A percentile compares a stretch with the other conserved stretches of the same genome.
Conservation (phyloP, 495 filamentous ascomycete species). For the Aspergillus coremiiformis region DNA sequence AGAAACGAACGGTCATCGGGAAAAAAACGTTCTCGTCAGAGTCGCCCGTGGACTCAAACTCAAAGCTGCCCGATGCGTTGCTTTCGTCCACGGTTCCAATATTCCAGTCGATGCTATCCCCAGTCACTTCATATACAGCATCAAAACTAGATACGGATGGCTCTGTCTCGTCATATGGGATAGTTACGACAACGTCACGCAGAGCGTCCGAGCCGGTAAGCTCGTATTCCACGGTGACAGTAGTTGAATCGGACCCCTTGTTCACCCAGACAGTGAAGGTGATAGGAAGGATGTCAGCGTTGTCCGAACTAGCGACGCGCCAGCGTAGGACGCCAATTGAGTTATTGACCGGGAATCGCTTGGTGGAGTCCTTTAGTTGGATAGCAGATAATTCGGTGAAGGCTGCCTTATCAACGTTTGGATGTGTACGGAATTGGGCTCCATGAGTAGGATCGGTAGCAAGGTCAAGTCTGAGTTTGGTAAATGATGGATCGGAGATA, state of each 20-base stretch:
- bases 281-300: conserved; percentile 68
- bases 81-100: conserved; percentile 75
- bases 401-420: conserved; percentile 81
- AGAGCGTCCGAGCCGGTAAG: conserved; percentile 67
- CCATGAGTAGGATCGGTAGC: conserved; percentile 64
- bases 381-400: conserved; percentile 74
- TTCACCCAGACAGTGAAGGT: conserved; percentile 96
- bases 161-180: conserved; percentile 76
- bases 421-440: conserved; percentile 85
- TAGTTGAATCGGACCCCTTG: conserved; percentile 70
- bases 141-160: conserved; percentile 88
- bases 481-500: conserved; percentile 77
- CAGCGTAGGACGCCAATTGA: conserved; percentile 83
- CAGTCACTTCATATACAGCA: conserved; percentile 86
- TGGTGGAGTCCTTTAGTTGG: conserved; percentile 74
- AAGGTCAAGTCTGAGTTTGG: conserved; percentile 80
- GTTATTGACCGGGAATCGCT: conserved; percentile 87
- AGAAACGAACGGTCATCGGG: conserved; percentile 89
- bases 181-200: conserved; percentile 76
- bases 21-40: conserved; percentile 86
- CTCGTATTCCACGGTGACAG: conserved; percentile 90
- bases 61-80: conserved; percentile 77
- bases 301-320: conserved; percentile 70
- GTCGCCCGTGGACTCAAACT: conserved; percentile 82
- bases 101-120: conserved; percentile 88